Evolutionary conservation across 2,329 filamentous ascomycete genomes (phyloP), one percentile per base, ranked within the genome.

Genomic region (Arthroderma sp.): DNA sequence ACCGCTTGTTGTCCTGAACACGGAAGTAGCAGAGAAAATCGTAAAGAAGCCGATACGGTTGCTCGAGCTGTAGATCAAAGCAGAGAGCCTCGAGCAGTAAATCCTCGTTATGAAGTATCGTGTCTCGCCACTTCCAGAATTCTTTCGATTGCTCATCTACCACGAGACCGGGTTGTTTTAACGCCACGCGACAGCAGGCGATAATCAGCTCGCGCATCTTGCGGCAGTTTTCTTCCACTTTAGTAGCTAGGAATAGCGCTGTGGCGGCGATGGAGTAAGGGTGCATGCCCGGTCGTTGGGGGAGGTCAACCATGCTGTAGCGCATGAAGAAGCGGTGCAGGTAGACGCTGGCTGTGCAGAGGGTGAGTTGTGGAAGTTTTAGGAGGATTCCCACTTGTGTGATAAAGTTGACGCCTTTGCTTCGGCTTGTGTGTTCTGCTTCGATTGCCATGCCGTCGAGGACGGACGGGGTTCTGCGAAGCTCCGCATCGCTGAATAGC

Each of bases 81-180:
- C 88, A 96, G 11, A 98, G 72, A 38, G 80, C 79, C 62, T 96
- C 91, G 10, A 98, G 74, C 68, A 98, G 83, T 37, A 89, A 71
- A 60, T 96, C 91, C 66, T 98, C 91, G 58, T 93, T 86, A 52
- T 83, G 82, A 9, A 96, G 70, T 46, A 98, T 94, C 47, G 83
- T 91, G 60, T 98, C 91, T 49, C 87, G 78, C 91, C 91, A 98
- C 57, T 84, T 79, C 91, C 91, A 98, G 61, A 91, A 98, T 59
- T 98, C 91, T 59, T 95, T 96, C 54, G 84, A 93, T 63, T 96
- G 88, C 65, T 96, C 91, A 60, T 98, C 91, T 43, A 96, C 85
- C 44, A 89, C 72, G 48, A 95, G 76, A 56, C 86, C 84, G 1
- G 86, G 73, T 54, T 96, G 89, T 68, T 98, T 96, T 64, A 95